A percentile compares a stretch with the other conserved stretches of the same genome.
Conservation (phyloP, 306 rosid species). For the Inga oerstediana region DNA sequence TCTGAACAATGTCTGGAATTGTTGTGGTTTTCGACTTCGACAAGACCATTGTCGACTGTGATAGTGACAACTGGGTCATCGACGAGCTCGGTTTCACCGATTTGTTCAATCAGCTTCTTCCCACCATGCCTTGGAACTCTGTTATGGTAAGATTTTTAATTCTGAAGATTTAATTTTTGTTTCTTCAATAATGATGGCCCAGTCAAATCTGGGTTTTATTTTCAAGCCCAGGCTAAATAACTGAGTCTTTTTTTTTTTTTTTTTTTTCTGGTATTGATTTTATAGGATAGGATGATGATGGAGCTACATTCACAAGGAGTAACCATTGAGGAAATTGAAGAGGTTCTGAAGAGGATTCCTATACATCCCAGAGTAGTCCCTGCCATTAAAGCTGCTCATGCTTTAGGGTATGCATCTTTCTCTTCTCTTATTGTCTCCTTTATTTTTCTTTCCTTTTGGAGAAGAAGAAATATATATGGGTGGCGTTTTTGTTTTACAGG, state of each 20-base stretch:
- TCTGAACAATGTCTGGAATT: slow-evolving; percentile 46
- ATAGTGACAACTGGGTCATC: slow-evolving; percentile 79
- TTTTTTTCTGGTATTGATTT: neutral
- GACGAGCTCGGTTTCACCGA: slow-evolving; percentile 64
- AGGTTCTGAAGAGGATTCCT: slow-evolving; percentile 51
- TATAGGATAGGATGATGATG: slow-evolving; percentile 75
- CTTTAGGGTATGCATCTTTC: slow-evolving; percentile 43
- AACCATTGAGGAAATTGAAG: slow-evolving; percentile 51
- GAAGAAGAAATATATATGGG: neutral
- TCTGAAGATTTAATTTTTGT: neutral
- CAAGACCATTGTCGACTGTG: slow-evolving; percentile 76
- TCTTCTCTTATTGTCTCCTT: neutral
- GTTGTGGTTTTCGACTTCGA: slow-evolving; percentile 75
- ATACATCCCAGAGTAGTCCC: slow-evolving; percentile 57
- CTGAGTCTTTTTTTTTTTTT: neutral
- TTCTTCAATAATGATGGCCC: neutral
- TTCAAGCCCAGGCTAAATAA: neutral
- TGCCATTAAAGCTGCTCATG: slow-evolving; percentile 59
- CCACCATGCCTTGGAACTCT: slow-evolving; percentile 76
- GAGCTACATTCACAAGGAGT: slow-evolving; percentile 62
- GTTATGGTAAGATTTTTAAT: slow-evolving; percentile 54
- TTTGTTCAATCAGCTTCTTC: slow-evolving; percentile 63
- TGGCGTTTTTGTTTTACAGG: slow-evolving; percentile 32
- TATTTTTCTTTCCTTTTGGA: neutral
- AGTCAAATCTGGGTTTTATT: neutral